A percentile compares a stretch with the other conserved stretches of the same genome.
phyloP scores from a whole-genome alignment of 495 filamentous ascomycete species.

The Neurospora cerealis region DNA sequence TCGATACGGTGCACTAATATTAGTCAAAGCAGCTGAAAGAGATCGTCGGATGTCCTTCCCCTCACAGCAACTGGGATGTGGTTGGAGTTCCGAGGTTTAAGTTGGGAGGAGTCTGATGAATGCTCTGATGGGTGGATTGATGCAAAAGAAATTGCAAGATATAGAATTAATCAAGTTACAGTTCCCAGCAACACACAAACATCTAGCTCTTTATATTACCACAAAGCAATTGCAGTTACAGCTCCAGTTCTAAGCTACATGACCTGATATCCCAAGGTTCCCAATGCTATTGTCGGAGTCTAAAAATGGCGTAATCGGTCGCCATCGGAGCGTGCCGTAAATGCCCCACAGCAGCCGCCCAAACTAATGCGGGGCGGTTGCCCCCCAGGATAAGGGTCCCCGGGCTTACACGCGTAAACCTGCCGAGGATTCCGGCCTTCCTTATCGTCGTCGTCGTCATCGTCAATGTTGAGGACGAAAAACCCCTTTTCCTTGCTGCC shows the following conservation, averaged over 20 bases:
- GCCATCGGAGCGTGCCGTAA: constrained; percentile 12
- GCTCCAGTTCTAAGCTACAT: background rate
- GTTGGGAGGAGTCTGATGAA: background rate
- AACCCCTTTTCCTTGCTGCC: background rate
- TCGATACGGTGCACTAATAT: background rate
- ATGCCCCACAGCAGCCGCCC: constrained; percentile 8
- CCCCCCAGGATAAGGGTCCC: background rate
- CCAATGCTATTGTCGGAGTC: background rate
- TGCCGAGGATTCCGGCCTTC: background rate
- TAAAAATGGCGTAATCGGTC: constrained; percentile 22
- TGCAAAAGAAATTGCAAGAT: background rate
- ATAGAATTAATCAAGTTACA: background rate
- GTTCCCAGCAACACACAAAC: background rate
- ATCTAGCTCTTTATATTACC: background rate
- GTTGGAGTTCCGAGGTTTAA: background rate
- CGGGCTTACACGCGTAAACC: background rate
- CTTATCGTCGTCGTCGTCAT: background rate
- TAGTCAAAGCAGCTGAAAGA: background rate
- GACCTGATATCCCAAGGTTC: background rate
- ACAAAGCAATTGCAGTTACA: background rate
- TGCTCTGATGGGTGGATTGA: background rate
- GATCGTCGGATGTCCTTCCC: background rate
- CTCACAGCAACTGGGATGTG: background rate
- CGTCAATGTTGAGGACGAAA: background rate
- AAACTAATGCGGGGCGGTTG: constrained; percentile 12